phyloP scores from a whole-genome alignment of 306 rosid genomes.

The Comarum palustre region DNA sequence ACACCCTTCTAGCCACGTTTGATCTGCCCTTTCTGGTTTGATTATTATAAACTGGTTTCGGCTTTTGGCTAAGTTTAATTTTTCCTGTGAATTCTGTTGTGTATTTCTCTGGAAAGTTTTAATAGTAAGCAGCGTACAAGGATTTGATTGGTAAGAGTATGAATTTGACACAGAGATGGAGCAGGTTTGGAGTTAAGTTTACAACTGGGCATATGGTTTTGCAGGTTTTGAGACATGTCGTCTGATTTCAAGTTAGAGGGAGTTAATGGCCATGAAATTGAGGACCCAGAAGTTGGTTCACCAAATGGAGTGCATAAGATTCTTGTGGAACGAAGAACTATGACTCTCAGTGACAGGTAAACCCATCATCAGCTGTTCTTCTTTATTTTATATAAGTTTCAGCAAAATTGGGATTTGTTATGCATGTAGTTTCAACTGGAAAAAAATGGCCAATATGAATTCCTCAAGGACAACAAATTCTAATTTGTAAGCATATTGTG shows the following conservation, averaged over 20 bases:
- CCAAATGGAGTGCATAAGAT: conserved; percentile 30
- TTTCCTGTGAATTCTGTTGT: neutral
- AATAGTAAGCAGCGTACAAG: neutral
- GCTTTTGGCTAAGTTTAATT: neutral
- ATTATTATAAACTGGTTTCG: neutral
- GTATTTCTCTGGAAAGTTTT: neutral
- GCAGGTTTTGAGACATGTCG: conserved; percentile 46
- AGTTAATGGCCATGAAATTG: conserved; percentile 34
- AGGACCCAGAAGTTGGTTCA: conserved; percentile 42
- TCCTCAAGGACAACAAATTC: neutral
- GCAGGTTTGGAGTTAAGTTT: neutral
- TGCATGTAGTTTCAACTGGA: neutral
- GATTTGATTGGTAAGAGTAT: neutral
- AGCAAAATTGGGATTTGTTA: neutral
- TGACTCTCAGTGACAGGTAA: conserved; percentile 52
- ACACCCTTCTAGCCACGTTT: conserved; percentile 12
- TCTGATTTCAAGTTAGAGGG: conserved; percentile 50
- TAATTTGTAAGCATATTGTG: neutral
- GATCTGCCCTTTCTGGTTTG: neutral
- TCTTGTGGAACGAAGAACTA: conserved; percentile 54
- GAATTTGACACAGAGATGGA: neutral
- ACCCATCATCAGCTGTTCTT: conserved; percentile 13
- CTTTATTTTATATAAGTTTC: neutral
- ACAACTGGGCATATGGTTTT: neutral
- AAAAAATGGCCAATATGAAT: neutral